A percentile compares a stretch with the other conserved stretches of the same genome.
These are phyloP conservation scores for Globisporangium recalcitrans DNA, from an alignment of 352 stramenopile species.

Conservation along the genomic window DNA sequence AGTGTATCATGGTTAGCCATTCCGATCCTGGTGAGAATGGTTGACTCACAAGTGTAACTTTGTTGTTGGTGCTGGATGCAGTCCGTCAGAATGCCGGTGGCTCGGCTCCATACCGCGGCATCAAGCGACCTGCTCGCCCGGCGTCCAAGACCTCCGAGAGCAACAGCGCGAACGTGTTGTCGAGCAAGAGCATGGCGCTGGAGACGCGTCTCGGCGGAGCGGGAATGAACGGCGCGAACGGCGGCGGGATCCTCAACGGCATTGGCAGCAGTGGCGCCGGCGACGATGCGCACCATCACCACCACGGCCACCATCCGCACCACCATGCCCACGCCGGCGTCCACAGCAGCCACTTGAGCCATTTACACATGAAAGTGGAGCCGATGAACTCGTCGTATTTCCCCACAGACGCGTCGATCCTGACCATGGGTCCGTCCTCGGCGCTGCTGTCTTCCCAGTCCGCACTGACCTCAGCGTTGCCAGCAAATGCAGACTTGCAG, in stretches of 20 bases:
- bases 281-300: conserved; percentile 7
- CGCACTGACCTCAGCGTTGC: conserved; percentile 1
- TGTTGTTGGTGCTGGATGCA: conserved; percentile 25
- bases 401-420: conserved; percentile 49
- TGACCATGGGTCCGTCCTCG: conserved; percentile 44
- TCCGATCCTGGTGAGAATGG: neutral
- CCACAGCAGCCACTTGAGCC: conserved; percentile 20
- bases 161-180: conserved; percentile 74
- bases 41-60: conserved; percentile 2
- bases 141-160: conserved; percentile 49
- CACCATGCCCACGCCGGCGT: conserved; percentile 1
- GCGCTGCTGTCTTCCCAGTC: conserved; percentile 13
- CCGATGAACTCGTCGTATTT: conserved; percentile 68
- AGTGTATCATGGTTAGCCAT: neutral
- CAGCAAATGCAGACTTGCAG: conserved; percentile 28
- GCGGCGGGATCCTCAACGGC: conserved; percentile 18
- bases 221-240: conserved; percentile 30
- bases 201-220: conserved; percentile 54
- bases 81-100: conserved; percentile 62
- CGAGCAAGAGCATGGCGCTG: conserved; percentile 62
- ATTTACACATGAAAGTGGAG: conserved; percentile 54
- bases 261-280: conserved; percentile 13
- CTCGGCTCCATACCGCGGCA: conserved; percentile 43
- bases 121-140: conserved; percentile 53
- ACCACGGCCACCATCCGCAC: conserved; percentile 15